A percentile compares a stretch with the other conserved stretches of the same genome.
These are phyloP conservation scores for Apophysomyces ossiformis DNA, from an alignment of 371 early-diverging fungal species.

Conservation along the genomic window DNA sequence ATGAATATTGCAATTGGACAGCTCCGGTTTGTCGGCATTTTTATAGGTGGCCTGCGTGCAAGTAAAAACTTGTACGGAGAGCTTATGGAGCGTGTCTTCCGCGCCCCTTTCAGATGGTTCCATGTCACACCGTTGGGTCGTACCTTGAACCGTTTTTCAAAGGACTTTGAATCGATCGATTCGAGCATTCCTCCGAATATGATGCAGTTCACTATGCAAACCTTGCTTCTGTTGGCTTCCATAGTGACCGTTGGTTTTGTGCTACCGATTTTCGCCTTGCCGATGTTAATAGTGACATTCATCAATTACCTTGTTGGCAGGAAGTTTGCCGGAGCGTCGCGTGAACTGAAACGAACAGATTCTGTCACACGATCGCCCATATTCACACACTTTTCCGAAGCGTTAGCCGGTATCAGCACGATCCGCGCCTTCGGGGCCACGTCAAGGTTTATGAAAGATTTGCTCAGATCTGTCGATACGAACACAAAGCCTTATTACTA, in stretches of 20 bases:
- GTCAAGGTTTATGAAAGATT: slow-evolving; percentile 46
- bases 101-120: slow-evolving; percentile 9
- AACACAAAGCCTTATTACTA: slow-evolving; percentile 70
- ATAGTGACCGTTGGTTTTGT: slow-evolving; percentile 2
- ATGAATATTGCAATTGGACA: neutral
- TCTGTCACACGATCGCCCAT: slow-evolving; percentile 14
- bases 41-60: neutral
- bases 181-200: neutral
- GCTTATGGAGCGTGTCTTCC: neutral
- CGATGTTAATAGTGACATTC: slow-evolving; percentile 30
- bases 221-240: neutral
- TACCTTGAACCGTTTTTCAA: slow-evolving; percentile 14
- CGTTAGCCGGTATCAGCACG: slow-evolving; percentile 29
- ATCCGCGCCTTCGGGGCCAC: slow-evolving; percentile 55
- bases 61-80: neutral
- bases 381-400: slow-evolving; percentile 8
- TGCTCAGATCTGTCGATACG: slow-evolving; percentile 47
- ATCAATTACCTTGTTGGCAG: neutral
- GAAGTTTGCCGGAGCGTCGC: neutral
- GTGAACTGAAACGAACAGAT: slow-evolving; percentile 15
- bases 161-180: slow-evolving; percentile 15
- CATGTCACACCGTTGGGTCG: slow-evolving; percentile 7
- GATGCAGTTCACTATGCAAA: neutral
- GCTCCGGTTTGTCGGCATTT: neutral
- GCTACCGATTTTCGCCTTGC: neutral